Evolutionary conservation across 305 asterid species (phyloP), one percentile per base, ranked within the genome.

Genomic region (Nicotiana rustica): DNA sequence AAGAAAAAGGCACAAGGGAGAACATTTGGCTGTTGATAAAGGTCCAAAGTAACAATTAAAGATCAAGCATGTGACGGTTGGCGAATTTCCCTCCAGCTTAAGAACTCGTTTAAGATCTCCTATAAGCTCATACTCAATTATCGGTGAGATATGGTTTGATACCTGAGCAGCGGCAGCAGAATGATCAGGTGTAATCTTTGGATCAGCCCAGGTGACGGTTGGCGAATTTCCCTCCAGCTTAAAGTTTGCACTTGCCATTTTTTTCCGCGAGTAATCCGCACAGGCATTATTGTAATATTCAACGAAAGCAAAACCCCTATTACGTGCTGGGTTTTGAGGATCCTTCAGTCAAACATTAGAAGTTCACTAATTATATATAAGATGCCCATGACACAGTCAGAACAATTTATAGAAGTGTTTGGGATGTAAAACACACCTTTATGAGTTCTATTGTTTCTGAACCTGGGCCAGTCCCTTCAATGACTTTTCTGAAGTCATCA

Each of bases 191-290:
- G 93, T 87, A 80, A 91, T 92, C 90, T 95, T 94, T 52, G 99
- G 98, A 85, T 94, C 98, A 71, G 98, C 98, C 99, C 99, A 95
- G 75, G 97, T 93, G 81, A 94, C 96, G 64, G 98, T 94, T 60
- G 97, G 99, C 44, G 91, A 83, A 84, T 94, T 91, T 38, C 97
- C 96, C 73, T 94, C 97, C 70, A 95, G 85, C 92, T 92, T 95
- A 89, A 94, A 94, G 88, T 86, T 88, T 33, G 86, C 88, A 82
- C 85, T 84, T 71, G 92, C 79, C 97, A 95, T 91, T 87, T 90
- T 88, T 86, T 90, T 95, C 91, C 95, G 88, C 36, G 98, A 93
- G 88, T 91, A 94, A 85, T 95, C 99, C 82, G 99, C 99, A 89
- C 99, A 95, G 10, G 97, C 99, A 89, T 94, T 92, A 91, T 95